Conservation (phyloP, 768 basidiomycete genomes). For the Boletus patriciae region DNA sequence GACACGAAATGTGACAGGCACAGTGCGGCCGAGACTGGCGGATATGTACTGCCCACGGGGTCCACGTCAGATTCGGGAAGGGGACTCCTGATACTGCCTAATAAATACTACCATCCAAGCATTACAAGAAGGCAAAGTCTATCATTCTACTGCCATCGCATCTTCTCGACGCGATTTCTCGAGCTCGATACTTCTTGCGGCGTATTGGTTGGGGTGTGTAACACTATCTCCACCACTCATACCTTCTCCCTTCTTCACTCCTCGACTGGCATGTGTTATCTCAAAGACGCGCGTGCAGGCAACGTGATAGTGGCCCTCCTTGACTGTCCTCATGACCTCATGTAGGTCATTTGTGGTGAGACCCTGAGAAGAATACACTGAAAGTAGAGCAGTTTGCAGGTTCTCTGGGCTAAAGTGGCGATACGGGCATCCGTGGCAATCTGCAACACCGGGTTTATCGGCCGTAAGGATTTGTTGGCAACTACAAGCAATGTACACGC, state of each 20-base stretch:
- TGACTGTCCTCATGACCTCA: conserved; percentile 81
- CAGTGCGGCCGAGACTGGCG: conserved; percentile 6
- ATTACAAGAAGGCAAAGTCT: background rate
- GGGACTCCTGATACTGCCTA: conserved; percentile 25
- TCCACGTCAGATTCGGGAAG: background rate
- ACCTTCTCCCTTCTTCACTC: conserved; percentile 88
- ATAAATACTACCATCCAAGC: background rate
- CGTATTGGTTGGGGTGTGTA: conserved; percentile 92
- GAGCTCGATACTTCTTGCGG: conserved; percentile 69
- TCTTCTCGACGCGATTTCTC: conserved; percentile 46
- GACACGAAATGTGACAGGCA: conserved; percentile 26
- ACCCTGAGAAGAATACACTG: conserved; percentile 63
- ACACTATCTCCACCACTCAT: conserved; percentile 83
- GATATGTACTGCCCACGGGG: conserved; percentile 17
- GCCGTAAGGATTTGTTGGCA: conserved; percentile 83
- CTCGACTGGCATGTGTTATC: conserved; percentile 71
- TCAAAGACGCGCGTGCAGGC: conserved; percentile 98
- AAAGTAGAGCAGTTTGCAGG: conserved; percentile 71
- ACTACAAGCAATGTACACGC: conserved; percentile 41
- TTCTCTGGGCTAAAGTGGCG: conserved; percentile 85
- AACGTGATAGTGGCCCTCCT: conserved; percentile 83
- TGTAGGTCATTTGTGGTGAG: conserved; percentile 67
- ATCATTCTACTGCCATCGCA: conserved; percentile 43
- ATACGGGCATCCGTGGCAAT: conserved; percentile 90
- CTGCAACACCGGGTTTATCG: conserved; percentile 64